Percentiles rank a stretch among this genome's conserved stretches.
phyloP scores from a whole-genome alignment of 139 green algal species.

The Haematococcus lacustris region DNA sequence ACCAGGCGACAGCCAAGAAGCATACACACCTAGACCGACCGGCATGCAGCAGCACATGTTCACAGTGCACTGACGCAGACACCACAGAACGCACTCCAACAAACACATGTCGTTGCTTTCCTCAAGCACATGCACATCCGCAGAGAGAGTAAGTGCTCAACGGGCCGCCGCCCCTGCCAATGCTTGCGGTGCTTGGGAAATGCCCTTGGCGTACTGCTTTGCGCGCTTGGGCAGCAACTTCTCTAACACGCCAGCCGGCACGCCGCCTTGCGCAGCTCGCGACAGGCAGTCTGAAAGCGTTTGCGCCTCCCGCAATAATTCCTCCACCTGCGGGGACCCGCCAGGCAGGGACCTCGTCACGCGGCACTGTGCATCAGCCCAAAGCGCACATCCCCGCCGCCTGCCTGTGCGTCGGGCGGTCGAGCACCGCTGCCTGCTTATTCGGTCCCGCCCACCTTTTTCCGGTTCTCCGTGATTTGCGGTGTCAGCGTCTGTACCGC shows the following conservation, averaged over 20 bases:
- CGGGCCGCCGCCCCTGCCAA: no score
- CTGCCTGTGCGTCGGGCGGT: neutral
- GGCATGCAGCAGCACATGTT: no score
- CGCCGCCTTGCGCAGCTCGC: conserved; percentile 1
- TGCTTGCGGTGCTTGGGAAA: no score
- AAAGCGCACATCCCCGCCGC: neutral
- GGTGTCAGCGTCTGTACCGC: conserved; percentile 70
- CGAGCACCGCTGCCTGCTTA: no score
- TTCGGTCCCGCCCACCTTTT: conserved; percentile 44
- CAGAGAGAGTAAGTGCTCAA: no score
- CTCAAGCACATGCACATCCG: no score
- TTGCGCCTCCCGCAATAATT: conserved; percentile 64
- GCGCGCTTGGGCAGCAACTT: conserved; percentile 75
- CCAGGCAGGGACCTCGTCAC: neutral
- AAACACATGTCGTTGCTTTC: no score
- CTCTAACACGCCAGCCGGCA: conserved; percentile 52
- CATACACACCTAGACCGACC: no score
- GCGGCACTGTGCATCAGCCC: neutral
- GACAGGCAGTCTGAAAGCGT: conserved; percentile 41
- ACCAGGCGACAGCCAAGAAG: no score
- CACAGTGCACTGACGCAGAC: no score
- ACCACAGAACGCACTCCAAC: no score
- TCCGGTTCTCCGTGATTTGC: conserved; percentile 77
- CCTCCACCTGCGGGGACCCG: conserved; percentile 46
- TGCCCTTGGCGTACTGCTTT: conserved; percentile 58